Conservation (phyloP, 192 early-diverging fungal species). For the Umbelopsis sp. region DNA sequence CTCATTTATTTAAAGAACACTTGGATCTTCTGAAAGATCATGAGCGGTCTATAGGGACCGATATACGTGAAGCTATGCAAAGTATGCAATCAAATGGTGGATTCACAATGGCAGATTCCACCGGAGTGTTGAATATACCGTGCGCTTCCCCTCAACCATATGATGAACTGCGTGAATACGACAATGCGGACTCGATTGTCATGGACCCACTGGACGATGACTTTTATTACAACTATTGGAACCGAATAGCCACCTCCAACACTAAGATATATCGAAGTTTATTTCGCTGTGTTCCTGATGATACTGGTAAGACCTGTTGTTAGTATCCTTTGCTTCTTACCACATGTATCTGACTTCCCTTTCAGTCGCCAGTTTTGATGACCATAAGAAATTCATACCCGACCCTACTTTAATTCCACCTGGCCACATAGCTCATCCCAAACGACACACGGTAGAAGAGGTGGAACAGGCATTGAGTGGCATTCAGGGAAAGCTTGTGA, state of each 20-base stretch:
- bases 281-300: constrained; percentile 85
- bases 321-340: not conserved
- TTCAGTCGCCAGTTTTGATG: constrained; percentile 51
- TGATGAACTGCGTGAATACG: not conserved
- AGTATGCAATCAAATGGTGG: not conserved
- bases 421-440: constrained; percentile 56
- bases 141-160: not conserved
- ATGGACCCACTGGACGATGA: constrained; percentile 75
- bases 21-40: constrained; percentile 63
- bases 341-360: not conserved
- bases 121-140: not conserved
- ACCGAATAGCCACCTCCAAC: constrained; percentile 62
- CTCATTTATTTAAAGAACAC: constrained; percentile 84
- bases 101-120: not conserved
- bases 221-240: constrained; percentile 67
- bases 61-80: not conserved
- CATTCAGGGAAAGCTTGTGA: constrained; percentile 55
- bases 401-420: constrained; percentile 38
- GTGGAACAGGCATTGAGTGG: constrained; percentile 34
- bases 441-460: constrained; percentile 22
- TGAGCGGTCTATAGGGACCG: constrained; percentile 20
- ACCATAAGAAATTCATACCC: constrained; percentile 47
- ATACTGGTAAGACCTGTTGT: constrained; percentile 47
- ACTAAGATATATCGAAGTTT: constrained; percentile 70
- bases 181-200: constrained; percentile 38